These are phyloP conservation scores for Cryphonectria naterciae DNA, from an alignment of 2,329 filamentous ascomycete species.

Conservation along the genomic window DNA sequence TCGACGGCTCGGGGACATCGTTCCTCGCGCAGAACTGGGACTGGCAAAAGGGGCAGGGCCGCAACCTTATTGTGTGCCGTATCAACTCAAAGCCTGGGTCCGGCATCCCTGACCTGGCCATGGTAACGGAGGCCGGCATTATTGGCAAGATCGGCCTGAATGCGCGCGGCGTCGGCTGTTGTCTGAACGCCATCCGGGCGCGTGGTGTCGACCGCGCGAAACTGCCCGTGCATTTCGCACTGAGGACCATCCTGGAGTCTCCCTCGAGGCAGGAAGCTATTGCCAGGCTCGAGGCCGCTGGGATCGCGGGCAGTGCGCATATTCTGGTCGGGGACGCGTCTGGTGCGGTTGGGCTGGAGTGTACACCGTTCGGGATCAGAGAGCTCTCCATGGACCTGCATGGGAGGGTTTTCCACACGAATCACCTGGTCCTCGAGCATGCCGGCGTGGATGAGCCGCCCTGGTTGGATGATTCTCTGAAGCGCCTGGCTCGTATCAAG, in stretches of 20 bases:
- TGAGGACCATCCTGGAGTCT: constrained; percentile 60
- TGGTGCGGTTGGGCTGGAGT: constrained; percentile 25
- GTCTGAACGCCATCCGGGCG: constrained; percentile 65
- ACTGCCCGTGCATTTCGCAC: constrained; percentile 64
- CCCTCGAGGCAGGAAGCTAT: constrained; percentile 34
- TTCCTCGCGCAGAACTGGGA: constrained; percentile 30
- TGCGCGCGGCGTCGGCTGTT: constrained; percentile 58
- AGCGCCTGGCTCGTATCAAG: constrained; percentile 12
- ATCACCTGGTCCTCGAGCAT: constrained; percentile 25
- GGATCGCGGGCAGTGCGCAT: constrained; percentile 27
- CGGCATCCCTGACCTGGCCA: constrained; percentile 18
- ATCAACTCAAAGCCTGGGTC: constrained; percentile 33
- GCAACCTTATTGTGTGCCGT: constrained; percentile 32
- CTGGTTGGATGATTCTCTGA: constrained; percentile 18
- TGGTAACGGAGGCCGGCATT: constrained; percentile 58
- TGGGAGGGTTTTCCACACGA: constrained; percentile 19
- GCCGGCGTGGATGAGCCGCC: constrained; percentile 17
- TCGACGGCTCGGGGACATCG: background rate
- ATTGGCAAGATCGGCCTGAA: constrained; percentile 72
- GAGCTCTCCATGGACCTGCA: constrained; percentile 10
- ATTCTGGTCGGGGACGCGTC: constrained; percentile 25
- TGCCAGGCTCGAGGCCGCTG: background rate
- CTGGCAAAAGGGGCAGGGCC: constrained; percentile 25
- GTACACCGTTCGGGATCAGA: constrained; percentile 11
- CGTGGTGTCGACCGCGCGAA: constrained; percentile 54